Base-by-base conservation (phyloP, 352 stramenopile species). In the Phytophthora agathidicida region DNA sequence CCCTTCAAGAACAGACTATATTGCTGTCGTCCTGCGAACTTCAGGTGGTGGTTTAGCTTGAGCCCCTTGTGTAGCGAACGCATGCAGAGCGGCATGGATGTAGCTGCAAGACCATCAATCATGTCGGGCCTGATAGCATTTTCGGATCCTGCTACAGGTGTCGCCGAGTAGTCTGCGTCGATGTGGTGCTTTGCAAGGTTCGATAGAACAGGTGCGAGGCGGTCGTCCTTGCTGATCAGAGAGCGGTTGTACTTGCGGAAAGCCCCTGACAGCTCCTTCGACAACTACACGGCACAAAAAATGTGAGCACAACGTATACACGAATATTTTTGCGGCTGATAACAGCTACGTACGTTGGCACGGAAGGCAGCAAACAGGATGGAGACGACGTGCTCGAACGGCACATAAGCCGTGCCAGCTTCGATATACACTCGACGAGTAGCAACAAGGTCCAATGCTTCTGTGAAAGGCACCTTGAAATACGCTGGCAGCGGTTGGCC, bases 1-100 rank as follows among this genome's bases (percentile, higher is more conserved):
- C 96, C 97, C 73, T 99, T 99, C 23, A 99, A 84, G 76, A 99
- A 99, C 6, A 99, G 85, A 9, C 97, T 96, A 71, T 98, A 99
- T 68, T 99, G 97, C 68, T 99, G 80, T 26, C 98, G 86, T 11
- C 96, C 98, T 39, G 86, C 91, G 72, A 99, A 97, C 69, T 98
- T 98, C 19, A 99, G 72, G 60, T 99, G 97, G 67, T 98, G 91
- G 49, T 99, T 96, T 24, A 88, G 73, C 59, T 98, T 95, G 5
- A 99, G 69, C 30, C 81, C 90, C 38, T 89, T 84, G 80, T 99
- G 94, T 31, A 99, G 77, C 51, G 96, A 87, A 22, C 86, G 83
- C 98, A 99, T 99, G 68, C 98, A 99, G 8, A 99, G 77, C 39
- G 98, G 98, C 96, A 99, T 99, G 20, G 83, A 96, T 23, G 86